A percentile compares a stretch with the other conserved stretches of the same genome.
phyloP scores from a whole-genome alignment of 495 filamentous ascomycete genomes.

The Sordaria brevicollis region DNA sequence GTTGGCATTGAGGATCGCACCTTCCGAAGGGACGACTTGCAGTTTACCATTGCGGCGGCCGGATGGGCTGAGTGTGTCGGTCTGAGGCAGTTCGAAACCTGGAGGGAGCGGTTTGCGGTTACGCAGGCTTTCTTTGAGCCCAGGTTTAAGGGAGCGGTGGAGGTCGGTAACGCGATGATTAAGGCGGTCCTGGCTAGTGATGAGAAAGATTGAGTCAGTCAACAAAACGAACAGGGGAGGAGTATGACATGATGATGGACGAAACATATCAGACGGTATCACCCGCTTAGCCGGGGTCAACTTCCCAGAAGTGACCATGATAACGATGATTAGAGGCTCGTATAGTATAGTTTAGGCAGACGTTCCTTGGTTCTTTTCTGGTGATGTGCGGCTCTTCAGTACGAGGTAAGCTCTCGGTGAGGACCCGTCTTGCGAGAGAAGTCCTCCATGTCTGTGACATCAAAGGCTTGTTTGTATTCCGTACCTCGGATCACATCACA shows the following conservation, averaged over 20 bases:
- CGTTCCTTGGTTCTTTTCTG: not conserved
- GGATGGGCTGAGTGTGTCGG: constrained; percentile 92
- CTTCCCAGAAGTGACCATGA: not conserved
- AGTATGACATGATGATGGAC: not conserved
- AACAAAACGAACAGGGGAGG: not conserved
- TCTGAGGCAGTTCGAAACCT: constrained; percentile 83
- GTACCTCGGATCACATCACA: too few species aligned
- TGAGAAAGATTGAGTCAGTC: constrained; percentile 14
- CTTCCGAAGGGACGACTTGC: constrained; percentile 83
- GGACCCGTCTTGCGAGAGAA: not conserved
- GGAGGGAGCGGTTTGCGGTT: constrained; percentile 76
- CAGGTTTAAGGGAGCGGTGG: constrained; percentile 72
- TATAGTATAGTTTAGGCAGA: not conserved
- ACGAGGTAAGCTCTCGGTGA: too few species aligned
- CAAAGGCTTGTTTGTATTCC: not conserved
- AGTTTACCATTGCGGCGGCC: constrained; percentile 92
- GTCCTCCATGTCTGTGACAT: not conserved
- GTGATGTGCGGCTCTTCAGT: not conserved
- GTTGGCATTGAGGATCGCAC: constrained; percentile 81
- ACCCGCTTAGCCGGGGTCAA: not conserved
- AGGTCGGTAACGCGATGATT: constrained; percentile 93
- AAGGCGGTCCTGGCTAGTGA: constrained; percentile 77
- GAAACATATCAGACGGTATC: not conserved
- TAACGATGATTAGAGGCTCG: not conserved
- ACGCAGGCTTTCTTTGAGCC: constrained; percentile 88